Base-by-base conservation (phyloP, 1,284 basidiomycete species). In the Leccinum subrobustum region DNA sequence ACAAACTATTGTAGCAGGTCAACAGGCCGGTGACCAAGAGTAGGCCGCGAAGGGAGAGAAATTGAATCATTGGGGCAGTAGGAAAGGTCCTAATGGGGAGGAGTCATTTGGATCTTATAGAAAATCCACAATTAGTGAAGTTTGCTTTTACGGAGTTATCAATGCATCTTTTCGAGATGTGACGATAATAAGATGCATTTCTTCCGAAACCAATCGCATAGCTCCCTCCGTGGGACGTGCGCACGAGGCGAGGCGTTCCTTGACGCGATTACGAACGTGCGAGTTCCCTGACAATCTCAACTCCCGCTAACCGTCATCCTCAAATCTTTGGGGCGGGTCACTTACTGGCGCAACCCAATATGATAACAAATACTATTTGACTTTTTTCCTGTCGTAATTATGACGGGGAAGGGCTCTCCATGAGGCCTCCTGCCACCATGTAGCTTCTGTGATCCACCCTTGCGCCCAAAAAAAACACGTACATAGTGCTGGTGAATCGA, bases 11-110 rank as follows among this genome's bases (percentile, higher is more conserved):
- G 54, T 61, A 58, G 62, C 58, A 60, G 3, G 57, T 56, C 44
- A 74, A 42, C 47, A 69, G 54, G 5, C 58, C 70, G 14, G 54
- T 54, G 57, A 60, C 18, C 51, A 74, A 50, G 53, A 72, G 61
- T 47, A 68, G 12, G 16, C 55, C 52, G 44, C 69, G 69, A 2
- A 56, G 62, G 27, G 69, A 59, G 55, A 53, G 6, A 8, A 54
- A 37, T 4, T 6, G 52, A n/a, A 54, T 16, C 52, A 54, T 54
- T 54, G 52, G 52, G 52, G 52, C 20, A 35, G 52, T 33, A 25
- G 35, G 20, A 18, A 25, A 18, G 14, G 53, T 37, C 23, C 35
- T 12, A 54, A 27, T 23, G 42, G 8, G 31, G 25, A 7, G 6
- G 7, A 18, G 6, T 29, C 31, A 18, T 37, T 20, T 29, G 39